Evolutionary conservation across 1,139 yeast species (phyloP).

Genomic region (Nakaseomyces sp.): DNA sequence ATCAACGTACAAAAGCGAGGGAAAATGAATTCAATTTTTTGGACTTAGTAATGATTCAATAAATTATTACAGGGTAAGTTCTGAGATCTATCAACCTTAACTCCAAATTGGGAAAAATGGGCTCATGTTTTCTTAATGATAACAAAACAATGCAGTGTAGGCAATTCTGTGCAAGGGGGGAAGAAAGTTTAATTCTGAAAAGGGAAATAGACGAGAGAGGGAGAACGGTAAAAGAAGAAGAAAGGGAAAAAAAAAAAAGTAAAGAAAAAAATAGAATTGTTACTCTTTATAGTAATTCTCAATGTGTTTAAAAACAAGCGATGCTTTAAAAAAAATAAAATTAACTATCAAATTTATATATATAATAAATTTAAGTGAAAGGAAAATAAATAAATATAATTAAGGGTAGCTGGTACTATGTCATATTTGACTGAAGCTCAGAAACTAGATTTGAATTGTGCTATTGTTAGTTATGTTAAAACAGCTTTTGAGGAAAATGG

Average conservation of each 20-base stretch:
- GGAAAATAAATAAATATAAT: not conserved
- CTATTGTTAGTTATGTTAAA: not conserved
- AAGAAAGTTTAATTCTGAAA: conserved; percentile 1
- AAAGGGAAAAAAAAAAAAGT: too few species aligned
- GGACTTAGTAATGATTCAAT: too few species aligned
- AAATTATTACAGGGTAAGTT: too few species aligned
- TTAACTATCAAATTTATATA: too few species aligned
- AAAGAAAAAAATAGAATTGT: not conserved
- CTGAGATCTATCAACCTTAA: not conserved
- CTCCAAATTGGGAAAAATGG: not conserved
- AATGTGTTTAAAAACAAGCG: too few species aligned
- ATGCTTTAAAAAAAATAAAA: not conserved
- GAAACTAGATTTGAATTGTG: not conserved
- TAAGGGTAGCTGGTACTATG: too few species aligned
- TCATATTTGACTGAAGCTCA: not conserved
- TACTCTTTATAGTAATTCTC: too few species aligned
- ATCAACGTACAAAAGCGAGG: too few species aligned
- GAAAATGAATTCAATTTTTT: too few species aligned
- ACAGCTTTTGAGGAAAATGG: not conserved
- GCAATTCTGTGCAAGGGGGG: not conserved
- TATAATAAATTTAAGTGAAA: not conserved
- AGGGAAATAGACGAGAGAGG: not conserved
- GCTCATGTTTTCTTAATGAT: too few species aligned
- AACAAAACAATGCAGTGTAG: too few species aligned
- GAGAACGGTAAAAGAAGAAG: too few species aligned